phyloP scores from a whole-genome alignment of 2,329 filamentous ascomycete species.

The Lecanosticta acicola region DNA sequence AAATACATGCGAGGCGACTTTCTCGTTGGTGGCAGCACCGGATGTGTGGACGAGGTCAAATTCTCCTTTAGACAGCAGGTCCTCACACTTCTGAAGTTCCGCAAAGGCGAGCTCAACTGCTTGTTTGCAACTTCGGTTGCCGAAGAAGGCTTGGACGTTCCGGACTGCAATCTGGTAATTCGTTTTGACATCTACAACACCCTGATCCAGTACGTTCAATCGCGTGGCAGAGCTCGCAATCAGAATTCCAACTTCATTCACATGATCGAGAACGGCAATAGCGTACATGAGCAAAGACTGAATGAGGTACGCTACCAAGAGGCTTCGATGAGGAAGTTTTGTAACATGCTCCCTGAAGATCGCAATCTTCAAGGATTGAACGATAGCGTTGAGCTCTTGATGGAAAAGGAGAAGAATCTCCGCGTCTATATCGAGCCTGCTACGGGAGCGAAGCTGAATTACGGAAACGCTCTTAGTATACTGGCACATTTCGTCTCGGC shows the following conservation, averaged over 20 bases:
- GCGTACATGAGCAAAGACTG: conserved; percentile 52
- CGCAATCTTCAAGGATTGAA: conserved; percentile 60
- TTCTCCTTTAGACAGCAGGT: conserved; percentile 71
- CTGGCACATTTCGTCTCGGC: conserved; percentile 69
- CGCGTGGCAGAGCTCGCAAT: conserved; percentile 77
- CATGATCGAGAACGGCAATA: conserved; percentile 71
- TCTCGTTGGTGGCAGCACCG: conserved; percentile 55
- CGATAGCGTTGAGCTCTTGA: conserved; percentile 47
- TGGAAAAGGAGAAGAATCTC: conserved; percentile 46
- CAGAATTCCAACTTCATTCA: conserved; percentile 72
- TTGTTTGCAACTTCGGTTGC: conserved; percentile 61
- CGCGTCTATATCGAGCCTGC: conserved; percentile 55
- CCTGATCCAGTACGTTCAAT: conserved; percentile 93
- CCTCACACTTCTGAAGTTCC: conserved; percentile 61
- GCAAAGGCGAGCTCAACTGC: conserved; percentile 54
- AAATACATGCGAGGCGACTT: conserved; percentile 55
- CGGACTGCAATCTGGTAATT: conserved; percentile 60
- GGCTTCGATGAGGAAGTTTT: conserved; percentile 66
- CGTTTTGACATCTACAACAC: conserved; percentile 84
- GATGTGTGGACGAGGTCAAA: conserved; percentile 45
- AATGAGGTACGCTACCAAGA: conserved; percentile 56
- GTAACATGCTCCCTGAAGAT: conserved; percentile 66
- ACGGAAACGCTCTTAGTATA: conserved; percentile 64
- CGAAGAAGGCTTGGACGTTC: conserved; percentile 62
- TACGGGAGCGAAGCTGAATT: conserved; percentile 75